Percentiles rank a stretch among this genome's conserved stretches.
Conservation (phyloP, 1,284 basidiomycete species). For the Trichosporon asahii region DNA sequence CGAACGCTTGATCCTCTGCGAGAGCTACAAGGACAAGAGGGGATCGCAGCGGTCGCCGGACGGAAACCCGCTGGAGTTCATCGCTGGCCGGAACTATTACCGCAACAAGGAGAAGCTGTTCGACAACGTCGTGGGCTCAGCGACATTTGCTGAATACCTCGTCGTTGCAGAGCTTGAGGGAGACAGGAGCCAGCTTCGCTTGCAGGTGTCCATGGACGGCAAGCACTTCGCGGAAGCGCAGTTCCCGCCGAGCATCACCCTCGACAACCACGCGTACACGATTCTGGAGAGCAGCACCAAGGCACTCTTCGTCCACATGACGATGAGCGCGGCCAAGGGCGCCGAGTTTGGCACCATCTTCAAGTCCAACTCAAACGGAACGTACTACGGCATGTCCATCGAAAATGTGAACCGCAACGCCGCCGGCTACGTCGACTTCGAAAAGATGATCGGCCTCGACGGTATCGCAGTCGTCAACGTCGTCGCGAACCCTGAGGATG, state of each 20-base stretch:
- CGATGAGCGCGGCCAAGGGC: slow-evolving; percentile 70
- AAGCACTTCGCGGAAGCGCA: slow-evolving; percentile 74
- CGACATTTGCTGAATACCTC: slow-evolving; percentile 93
- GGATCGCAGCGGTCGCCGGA: slow-evolving; percentile 65
- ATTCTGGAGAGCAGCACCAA: slow-evolving; percentile 91
- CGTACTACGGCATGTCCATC: slow-evolving; percentile 83
- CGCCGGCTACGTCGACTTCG: slow-evolving; percentile 89
- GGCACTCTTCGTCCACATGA: slow-evolving; percentile 91
- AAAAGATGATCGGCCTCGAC: slow-evolving; percentile 94
- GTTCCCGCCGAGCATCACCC: slow-evolving; percentile 85
- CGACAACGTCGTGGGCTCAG: slow-evolving; percentile 83
- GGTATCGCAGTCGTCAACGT: slow-evolving; percentile 92
- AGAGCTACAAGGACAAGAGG: slow-evolving; percentile 76
- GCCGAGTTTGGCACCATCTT: slow-evolving; percentile 88
- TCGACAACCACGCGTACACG: slow-evolving; percentile 61
- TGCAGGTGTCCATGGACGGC: slow-evolving; percentile 91
- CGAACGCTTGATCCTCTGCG: slow-evolving; percentile 84
- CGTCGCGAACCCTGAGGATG: slow-evolving; percentile 69
- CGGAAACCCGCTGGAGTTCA: slow-evolving; percentile 71
- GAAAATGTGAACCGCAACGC: slow-evolving; percentile 87
- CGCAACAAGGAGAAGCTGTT: slow-evolving; percentile 71
- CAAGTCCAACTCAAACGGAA: slow-evolving; percentile 95
- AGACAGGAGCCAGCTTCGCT: slow-evolving; percentile 56
- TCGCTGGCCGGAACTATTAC: slow-evolving; percentile 76
- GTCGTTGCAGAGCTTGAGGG: slow-evolving; percentile 78